These are phyloP conservation scores for Talaromyces ruber DNA, from an alignment of 495 filamentous ascomycete species.

Conservation along the genomic window DNA sequence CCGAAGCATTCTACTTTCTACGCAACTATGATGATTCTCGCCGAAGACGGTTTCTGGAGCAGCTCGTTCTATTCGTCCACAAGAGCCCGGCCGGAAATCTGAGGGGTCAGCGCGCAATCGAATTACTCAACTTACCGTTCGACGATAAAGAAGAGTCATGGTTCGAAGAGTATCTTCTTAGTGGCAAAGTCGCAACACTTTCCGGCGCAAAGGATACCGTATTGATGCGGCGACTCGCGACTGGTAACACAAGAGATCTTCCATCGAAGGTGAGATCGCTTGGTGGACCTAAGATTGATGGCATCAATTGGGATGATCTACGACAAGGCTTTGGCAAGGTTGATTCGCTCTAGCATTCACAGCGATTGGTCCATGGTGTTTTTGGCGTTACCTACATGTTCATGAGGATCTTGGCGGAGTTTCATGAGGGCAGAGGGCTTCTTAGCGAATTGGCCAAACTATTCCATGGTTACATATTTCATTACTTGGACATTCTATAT, in stretches of 20 bases:
- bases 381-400: neutral
- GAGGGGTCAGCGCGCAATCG: constrained; percentile 48
- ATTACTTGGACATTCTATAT: neutral
- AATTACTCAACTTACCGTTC: constrained; percentile 64
- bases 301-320: constrained; percentile 45
- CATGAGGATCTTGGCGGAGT: neutral
- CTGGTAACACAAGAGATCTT: constrained; percentile 35
- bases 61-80: constrained; percentile 57
- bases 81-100: constrained; percentile 31
- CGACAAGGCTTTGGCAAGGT: constrained; percentile 22
- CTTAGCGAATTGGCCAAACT: neutral
- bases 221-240: constrained; percentile 56
- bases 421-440: neutral
- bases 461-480: neutral
- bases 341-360: neutral
- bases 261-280: constrained; percentile 28
- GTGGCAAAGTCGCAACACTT: constrained; percentile 51
- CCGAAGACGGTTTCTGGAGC: constrained; percentile 54
- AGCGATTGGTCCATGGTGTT: neutral
- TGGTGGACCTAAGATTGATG: constrained; percentile 41
- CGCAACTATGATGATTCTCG: constrained; percentile 51
- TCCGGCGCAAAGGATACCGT: constrained; percentile 59
- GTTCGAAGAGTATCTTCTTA: constrained; percentile 56
- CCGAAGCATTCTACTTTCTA: constrained; percentile 67
- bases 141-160: constrained; percentile 60